Percentiles rank a stretch among this genome's conserved stretches.
Conservation (phyloP, 306 rosid species). For the Medicago ruthenica region DNA sequence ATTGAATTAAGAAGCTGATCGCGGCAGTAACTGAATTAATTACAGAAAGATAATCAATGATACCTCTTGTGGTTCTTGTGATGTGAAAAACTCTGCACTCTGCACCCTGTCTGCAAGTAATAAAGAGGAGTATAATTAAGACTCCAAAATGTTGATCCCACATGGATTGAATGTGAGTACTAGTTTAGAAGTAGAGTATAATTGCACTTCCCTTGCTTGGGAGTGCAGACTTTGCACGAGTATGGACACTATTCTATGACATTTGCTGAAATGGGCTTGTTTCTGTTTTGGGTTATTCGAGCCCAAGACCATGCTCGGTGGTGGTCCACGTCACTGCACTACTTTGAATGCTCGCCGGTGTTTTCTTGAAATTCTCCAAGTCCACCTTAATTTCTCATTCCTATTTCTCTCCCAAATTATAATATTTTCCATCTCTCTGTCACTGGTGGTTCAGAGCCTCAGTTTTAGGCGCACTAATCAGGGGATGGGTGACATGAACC, state of each 20-base stretch:
- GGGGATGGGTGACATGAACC: neutral
- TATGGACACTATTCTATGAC: neutral
- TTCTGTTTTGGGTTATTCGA: neutral
- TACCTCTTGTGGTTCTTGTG: neutral
- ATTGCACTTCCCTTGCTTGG: no score
- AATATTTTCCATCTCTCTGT: no score
- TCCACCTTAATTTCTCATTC: no score
- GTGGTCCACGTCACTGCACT: neutral
- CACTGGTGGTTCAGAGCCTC: no score
- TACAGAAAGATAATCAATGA: neutral
- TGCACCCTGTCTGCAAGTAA: neutral
- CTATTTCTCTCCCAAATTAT: no score
- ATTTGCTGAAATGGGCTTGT: neutral
- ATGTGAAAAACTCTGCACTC: neutral
- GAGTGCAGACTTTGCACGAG: neutral
- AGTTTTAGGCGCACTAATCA: neutral
- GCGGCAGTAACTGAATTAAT: no score
- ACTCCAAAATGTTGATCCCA: constrained; percentile 6
- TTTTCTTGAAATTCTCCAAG: neutral
- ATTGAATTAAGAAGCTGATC: neutral
- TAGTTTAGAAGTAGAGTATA: no score
- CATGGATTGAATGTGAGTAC: no score
- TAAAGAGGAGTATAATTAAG: neutral
- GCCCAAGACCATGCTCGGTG: neutral
- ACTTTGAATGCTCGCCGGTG: neutral